Conservation (phyloP, 257 asterid species). For the Perilla frutescens region DNA sequence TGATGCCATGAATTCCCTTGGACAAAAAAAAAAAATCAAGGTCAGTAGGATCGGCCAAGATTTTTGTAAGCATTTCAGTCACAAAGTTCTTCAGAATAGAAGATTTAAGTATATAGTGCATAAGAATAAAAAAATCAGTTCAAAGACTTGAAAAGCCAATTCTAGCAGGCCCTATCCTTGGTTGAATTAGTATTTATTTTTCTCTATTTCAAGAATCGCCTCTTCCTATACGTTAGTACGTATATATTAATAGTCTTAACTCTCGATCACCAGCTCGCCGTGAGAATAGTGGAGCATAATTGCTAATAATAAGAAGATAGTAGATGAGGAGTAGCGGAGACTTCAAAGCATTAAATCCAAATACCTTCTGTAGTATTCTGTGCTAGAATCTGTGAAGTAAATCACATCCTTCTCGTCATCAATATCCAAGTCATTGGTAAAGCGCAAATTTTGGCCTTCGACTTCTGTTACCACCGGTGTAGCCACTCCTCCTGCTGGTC, state of each 20-base stretch:
- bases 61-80: background rate
- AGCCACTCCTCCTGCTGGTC: slow-evolving; percentile 70
- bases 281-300: background rate
- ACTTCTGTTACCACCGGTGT: slow-evolving; percentile 55
- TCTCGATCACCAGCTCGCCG: background rate
- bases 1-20: slow-evolving; percentile 57
- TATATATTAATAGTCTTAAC: background rate
- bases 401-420: slow-evolving; percentile 58
- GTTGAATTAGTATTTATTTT: background rate
- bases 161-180: background rate
- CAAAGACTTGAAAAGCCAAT: background rate
- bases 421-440: slow-evolving; percentile 76
- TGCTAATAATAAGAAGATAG: background rate
- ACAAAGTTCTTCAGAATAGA: background rate
- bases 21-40: background rate
- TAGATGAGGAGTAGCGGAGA: background rate
- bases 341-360: background rate
- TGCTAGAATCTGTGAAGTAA: slow-evolving; percentile 77
- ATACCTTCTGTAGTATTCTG: slow-evolving; percentile 61
- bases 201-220: too few species aligned
- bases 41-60: slow-evolving; percentile 3
- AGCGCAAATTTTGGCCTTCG: slow-evolving; percentile 58
- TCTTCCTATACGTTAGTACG: too few species aligned
- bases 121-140: background rate
- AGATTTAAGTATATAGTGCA: background rate